These are phyloP conservation scores for Cercospora citrullina DNA, from an alignment of 2,329 filamentous ascomycete genomes.

Conservation along the genomic window DNA sequence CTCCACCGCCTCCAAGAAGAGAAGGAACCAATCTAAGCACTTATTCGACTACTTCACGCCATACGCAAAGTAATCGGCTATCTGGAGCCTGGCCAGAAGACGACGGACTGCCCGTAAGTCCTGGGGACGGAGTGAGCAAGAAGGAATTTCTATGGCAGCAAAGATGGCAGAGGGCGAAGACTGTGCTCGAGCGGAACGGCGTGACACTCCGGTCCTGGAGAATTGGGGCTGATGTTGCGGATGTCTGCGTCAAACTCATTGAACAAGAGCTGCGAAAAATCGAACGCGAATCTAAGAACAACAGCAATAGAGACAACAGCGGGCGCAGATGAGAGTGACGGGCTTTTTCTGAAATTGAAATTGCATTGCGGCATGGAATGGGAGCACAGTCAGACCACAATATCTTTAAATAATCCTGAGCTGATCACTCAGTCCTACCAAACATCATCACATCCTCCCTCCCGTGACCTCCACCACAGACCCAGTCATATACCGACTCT, in stretches of 20 bases:
- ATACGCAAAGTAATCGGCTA: conserved; percentile 37
- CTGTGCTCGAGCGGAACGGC: conserved; percentile 62
- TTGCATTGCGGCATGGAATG: background rate
- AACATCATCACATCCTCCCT: conserved; percentile 24
- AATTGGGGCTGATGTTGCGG: conserved; percentile 67
- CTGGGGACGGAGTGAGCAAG: conserved; percentile 55
- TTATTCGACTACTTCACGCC: conserved; percentile 36
- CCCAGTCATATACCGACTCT: conserved; percentile 50
- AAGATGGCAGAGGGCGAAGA: conserved; percentile 65
- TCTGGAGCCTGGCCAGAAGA: conserved; percentile 33
- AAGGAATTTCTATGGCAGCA: conserved; percentile 72
- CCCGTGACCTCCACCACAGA: conserved; percentile 53
- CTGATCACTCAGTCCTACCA: background rate
- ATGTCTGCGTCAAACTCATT: conserved; percentile 66
- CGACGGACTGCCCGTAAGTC: conserved; percentile 34
- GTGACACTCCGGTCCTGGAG: conserved; percentile 74
- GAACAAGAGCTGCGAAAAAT: conserved; percentile 53
- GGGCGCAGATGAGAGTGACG: background rate
- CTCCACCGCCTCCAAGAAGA: conserved; percentile 34
- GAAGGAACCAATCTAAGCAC: conserved; percentile 35
- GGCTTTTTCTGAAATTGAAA: background rate
- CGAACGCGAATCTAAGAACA: conserved; percentile 28
- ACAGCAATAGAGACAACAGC: background rate
- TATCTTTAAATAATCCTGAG: background rate
- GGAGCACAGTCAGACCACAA: background rate